Evolutionary conservation across 371 early-diverging fungal species (phyloP).

Genomic region (Rhizopus stolonifer): DNA sequence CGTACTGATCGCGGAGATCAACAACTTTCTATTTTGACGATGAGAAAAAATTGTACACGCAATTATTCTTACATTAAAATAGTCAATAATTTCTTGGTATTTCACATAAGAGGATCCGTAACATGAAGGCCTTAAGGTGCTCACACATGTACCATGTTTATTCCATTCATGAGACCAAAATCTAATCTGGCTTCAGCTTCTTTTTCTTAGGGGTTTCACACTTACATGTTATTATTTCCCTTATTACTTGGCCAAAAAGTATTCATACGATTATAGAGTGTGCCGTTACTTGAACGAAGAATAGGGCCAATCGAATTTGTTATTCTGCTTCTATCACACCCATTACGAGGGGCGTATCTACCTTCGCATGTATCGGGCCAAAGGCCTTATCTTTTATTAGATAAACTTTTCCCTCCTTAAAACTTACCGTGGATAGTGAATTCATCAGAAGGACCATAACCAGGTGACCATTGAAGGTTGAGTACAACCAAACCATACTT

Average conservation of each 20-base stretch:
- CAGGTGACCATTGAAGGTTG: conserved; percentile 49
- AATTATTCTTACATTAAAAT: conserved; percentile 35
- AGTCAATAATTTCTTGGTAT: conserved; percentile 48
- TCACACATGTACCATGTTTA: conserved; percentile 58
- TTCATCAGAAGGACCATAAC: conserved; percentile 44
- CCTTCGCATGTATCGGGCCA: conserved; percentile 80
- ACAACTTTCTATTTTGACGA: conserved; percentile 29
- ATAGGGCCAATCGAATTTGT: conserved; percentile 53
- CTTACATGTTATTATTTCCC: conserved; percentile 40
- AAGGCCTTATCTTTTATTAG: conserved; percentile 34
- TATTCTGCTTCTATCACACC: conserved; percentile 66
- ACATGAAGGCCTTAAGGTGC: conserved; percentile 46
- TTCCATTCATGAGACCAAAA: conserved; percentile 60
- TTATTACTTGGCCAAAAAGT: conserved; percentile 77
- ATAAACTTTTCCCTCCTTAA: not conserved
- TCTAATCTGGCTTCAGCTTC: conserved; percentile 11
- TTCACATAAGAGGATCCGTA: conserved; percentile 30
- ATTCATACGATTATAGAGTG: conserved; percentile 57
- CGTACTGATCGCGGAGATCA: conserved; percentile 39
- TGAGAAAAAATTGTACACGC: not conserved
- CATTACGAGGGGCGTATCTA: conserved; percentile 52
- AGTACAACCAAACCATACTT: conserved; percentile 66
- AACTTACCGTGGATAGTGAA: conserved; percentile 54
- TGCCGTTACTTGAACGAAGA: conserved; percentile 28
- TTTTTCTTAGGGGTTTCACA: not conserved